Conservation (phyloP, 805 yeast genomes). For the Nematodospora valgi region DNA sequence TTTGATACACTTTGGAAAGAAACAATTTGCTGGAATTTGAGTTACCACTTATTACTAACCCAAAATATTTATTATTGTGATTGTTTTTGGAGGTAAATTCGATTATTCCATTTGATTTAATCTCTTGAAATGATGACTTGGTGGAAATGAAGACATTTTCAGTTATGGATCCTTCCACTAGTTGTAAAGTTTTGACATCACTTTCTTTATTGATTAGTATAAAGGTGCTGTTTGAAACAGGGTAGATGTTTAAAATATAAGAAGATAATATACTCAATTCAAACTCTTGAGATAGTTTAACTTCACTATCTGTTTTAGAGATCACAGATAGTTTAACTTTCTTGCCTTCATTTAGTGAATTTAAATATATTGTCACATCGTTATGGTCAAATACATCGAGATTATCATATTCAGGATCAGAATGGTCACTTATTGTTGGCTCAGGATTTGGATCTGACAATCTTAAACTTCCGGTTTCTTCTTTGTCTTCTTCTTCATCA, state of each 20-base stretch:
- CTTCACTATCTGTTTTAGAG: slow-evolving; percentile 2
- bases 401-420: slow-evolving; percentile 8
- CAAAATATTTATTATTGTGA: slow-evolving; percentile 10
- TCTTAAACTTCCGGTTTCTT: background rate
- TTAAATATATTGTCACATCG: slow-evolving; percentile 9
- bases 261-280: background rate
- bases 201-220: slow-evolving; percentile 6
- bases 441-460: slow-evolving; percentile 5
- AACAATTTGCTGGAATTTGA: slow-evolving; percentile 5
- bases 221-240: slow-evolving; percentile 6
- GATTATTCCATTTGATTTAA: slow-evolving; percentile 11
- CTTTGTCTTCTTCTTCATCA: background rate
- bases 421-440: slow-evolving; percentile 4
- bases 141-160: no score
- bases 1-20: slow-evolving; percentile 14
- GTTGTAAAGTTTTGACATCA: slow-evolving; percentile 1
- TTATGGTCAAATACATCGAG: slow-evolving; percentile 12
- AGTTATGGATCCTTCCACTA: no score
- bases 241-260: slow-evolving; percentile 11
- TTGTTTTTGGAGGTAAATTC: slow-evolving; percentile 13
- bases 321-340: slow-evolving; percentile 2
- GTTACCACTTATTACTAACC: slow-evolving; percentile 14
- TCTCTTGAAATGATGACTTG: slow-evolving; percentile 2
- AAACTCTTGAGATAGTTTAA: slow-evolving; percentile 1
- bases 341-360: slow-evolving; percentile 6